These are phyloP conservation scores for Viola pubescens DNA, from an alignment of 441 rosid species.

Conservation along the genomic window DNA sequence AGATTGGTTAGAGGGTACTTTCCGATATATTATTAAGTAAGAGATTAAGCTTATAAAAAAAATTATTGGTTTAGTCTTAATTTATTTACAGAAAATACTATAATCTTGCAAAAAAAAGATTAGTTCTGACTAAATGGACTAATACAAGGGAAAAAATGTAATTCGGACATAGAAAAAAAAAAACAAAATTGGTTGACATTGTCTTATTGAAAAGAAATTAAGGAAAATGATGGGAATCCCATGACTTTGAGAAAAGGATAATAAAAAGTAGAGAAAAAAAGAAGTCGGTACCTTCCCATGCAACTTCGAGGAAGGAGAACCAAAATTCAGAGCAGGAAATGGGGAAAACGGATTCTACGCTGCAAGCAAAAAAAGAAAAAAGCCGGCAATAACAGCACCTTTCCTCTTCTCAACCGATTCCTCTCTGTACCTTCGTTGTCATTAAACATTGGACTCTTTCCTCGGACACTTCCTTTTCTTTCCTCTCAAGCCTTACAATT, in stretches of 20 bases:
- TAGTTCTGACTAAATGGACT: no score
- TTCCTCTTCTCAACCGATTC: not conserved
- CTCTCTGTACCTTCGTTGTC: slow-evolving; percentile 25
- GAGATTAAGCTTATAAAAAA: no score
- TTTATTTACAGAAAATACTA: no score
- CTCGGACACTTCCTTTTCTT: slow-evolving; percentile 11
- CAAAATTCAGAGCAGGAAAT: slow-evolving; percentile 5
- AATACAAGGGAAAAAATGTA: not conserved
- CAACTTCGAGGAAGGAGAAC: slow-evolving; percentile 49
- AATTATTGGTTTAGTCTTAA: no score
- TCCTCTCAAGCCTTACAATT: not conserved
- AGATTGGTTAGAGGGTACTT: no score
- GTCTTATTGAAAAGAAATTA: no score
- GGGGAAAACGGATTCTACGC: slow-evolving; percentile 12
- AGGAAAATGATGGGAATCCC: no score
- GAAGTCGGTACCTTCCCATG: slow-evolving; percentile 29
- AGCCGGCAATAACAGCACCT: slow-evolving; percentile 9
- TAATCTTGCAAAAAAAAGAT: no score
- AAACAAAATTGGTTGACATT: not conserved
- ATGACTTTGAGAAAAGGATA: not conserved
- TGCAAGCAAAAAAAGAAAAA: not conserved
- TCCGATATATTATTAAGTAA: no score
- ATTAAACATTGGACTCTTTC: slow-evolving; percentile 12
- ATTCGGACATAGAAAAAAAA: not conserved
- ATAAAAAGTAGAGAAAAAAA: not conserved